Conservation (phyloP, 148 eudicot species). For the Silene latifolia region DNA sequence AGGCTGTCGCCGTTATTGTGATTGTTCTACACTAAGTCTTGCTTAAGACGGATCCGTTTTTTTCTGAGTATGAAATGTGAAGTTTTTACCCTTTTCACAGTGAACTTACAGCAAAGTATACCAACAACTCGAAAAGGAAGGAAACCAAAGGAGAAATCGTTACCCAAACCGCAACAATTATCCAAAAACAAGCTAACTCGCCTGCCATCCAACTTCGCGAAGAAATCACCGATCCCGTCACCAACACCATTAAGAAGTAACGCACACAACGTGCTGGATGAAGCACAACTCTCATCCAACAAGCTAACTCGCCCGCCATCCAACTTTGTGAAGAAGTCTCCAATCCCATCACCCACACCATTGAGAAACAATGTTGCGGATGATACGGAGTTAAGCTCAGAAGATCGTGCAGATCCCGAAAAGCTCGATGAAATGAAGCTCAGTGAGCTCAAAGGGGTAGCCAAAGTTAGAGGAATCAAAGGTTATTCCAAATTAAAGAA, state of each 20-base stretch:
- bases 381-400: constrained; percentile 13
- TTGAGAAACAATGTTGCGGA: constrained; percentile 20
- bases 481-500: constrained; percentile 70
- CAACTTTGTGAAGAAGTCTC: constrained; percentile 53
- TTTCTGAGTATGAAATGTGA: too few relatives aligned
- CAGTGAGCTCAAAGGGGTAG: constrained; percentile 48
- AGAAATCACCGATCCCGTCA: constrained; percentile 54
- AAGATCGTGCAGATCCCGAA: not conserved
- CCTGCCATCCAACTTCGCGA: constrained; percentile 48
- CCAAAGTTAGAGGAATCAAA: constrained; percentile 52
- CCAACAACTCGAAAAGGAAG: constrained; percentile 7
- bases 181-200: constrained; percentile 28
- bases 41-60: too few relatives aligned
- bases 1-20: too few relatives aligned
- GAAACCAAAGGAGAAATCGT: constrained; percentile 19
- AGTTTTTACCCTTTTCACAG: not conserved
- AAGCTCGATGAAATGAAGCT: constrained; percentile 49
- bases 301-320: constrained; percentile 42
- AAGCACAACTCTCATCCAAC: constrained; percentile 11
- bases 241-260: constrained; percentile 22
- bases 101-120: not conserved
- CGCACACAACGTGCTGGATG: constrained; percentile 12
- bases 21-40: too few relatives aligned
- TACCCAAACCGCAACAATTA: constrained; percentile 14
- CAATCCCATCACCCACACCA: constrained; percentile 36